Percentiles rank a stretch among this genome's conserved stretches.
Evolutionary conservation across 2,329 filamentous ascomycete species (phyloP).

Genomic region (Exophiala alcalophila): DNA sequence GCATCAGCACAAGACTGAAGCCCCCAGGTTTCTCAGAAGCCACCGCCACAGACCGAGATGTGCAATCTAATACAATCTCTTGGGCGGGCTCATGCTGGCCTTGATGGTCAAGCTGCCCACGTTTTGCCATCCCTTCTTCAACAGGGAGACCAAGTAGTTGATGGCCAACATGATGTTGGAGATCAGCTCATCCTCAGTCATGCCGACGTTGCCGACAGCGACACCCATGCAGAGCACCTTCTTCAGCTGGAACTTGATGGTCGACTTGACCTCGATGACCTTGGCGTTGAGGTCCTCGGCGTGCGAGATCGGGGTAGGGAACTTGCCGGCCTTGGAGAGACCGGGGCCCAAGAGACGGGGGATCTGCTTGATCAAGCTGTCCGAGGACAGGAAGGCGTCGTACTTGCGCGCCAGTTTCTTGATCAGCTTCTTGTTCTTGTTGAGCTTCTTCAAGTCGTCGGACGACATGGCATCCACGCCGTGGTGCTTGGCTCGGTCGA

Average conservation of each 20-base stretch:
- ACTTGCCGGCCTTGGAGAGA: slow-evolving; percentile 90
- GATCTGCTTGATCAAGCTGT: slow-evolving; percentile 98
- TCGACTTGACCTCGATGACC: slow-evolving; percentile 99
- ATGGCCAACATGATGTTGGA: slow-evolving; percentile 99
- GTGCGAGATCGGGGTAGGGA: slow-evolving; percentile 98
- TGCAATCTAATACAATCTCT: slow-evolving; percentile 83
- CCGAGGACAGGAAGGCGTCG: slow-evolving; percentile 97
- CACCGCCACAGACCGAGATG: slow-evolving; percentile 17
- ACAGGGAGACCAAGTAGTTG: slow-evolving; percentile 98
- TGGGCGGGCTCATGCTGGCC: slow-evolving; percentile 98
- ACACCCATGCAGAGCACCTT: slow-evolving; percentile 99
- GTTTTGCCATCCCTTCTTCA: slow-evolving; percentile 99
- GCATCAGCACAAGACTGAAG: not conserved
- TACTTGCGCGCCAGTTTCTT: slow-evolving; percentile 99
- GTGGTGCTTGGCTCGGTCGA: slow-evolving; percentile 99
- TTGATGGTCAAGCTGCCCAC: slow-evolving; percentile 99
- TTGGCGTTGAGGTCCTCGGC: slow-evolving; percentile 87
- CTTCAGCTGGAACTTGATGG: slow-evolving; percentile 99
- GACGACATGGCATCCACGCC: slow-evolving; percentile 97
- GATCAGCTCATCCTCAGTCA: slow-evolving; percentile 93
- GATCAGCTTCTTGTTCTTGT: slow-evolving; percentile 99
- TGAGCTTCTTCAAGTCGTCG: slow-evolving; percentile 99
- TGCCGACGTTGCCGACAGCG: slow-evolving; percentile 96
- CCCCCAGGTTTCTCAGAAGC: slow-evolving; percentile 2
- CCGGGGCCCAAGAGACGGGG: slow-evolving; percentile 98